Evolutionary conservation across 1,284 basidiomycete species (phyloP), one percentile per base, ranked within the genome.

Genomic region (Tilletiopsis washingtonensis): DNA sequence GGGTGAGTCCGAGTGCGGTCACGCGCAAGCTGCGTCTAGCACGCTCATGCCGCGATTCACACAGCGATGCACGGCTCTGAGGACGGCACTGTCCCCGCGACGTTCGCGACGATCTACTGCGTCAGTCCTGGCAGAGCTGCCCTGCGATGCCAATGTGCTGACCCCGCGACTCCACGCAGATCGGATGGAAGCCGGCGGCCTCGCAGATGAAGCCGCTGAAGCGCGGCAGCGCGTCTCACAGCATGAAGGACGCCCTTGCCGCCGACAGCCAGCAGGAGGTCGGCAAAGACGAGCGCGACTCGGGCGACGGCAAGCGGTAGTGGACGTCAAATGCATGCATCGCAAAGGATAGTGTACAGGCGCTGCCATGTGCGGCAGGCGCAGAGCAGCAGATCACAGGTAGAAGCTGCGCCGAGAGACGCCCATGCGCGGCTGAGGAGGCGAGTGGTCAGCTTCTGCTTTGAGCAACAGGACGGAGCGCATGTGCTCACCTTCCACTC

Each of bases 111-210:
- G 46, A 90, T 98, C 55, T 96, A 88, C 73, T 84, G 97, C 80
- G 91, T 88, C 9, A 34, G 29, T 34, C 29, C 9, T 34, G 29
- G n/a, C 9, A 34, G 9, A 34, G 29, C 9, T 34, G 9, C 29
- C 9, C 9, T 34, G 9, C 9, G n/a, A n/a, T 59, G 59, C 79
- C 42, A 1, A 21, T 20, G 3, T 6, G 2, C 7, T 39, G 15
- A 32, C 3, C 32, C 17, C 27, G 19, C n/a, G 39, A 12, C 6
- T 27, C 15, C 4, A n/a, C n/a, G n/a, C 60, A 93, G 89, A 96
- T 98, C 74, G 93, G 94, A n/a, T 99, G 94, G 93, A 96, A 91
- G 71, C 90, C 91, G 17, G 81, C 84, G 2, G 81, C 85, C 1
- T 83, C 75, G 21, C 89, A 96, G 74, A 86, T 85, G 4, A 85